A percentile compares a stretch with the other conserved stretches of the same genome.
These are phyloP conservation scores for Solanum gandarillasii DNA, from an alignment of 257 asterid genomes.

Conservation along the genomic window DNA sequence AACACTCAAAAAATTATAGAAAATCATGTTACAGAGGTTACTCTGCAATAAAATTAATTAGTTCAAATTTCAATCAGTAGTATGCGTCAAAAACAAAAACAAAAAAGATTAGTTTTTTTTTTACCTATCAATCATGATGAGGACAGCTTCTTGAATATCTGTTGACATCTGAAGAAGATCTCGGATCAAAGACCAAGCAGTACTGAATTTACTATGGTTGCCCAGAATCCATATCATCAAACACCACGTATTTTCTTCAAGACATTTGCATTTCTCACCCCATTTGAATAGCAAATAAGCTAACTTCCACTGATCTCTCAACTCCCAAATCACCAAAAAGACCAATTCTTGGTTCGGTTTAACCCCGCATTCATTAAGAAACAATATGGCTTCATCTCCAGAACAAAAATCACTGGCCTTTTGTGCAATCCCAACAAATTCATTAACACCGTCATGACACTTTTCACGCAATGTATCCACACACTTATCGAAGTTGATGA, in stretches of 20 bases:
- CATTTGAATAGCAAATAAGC: slow-evolving; percentile 78
- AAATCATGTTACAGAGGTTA: neutral
- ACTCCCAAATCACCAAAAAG: slow-evolving; percentile 48
- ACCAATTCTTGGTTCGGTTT: slow-evolving; percentile 42
- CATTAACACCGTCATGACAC: slow-evolving; percentile 13
- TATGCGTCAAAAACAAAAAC: neutral
- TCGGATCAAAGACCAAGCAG: slow-evolving; percentile 78
- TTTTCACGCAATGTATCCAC: slow-evolving; percentile 5
- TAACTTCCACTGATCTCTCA: slow-evolving; percentile 73
- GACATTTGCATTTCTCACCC: slow-evolving; percentile 69
- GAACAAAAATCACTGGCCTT: slow-evolving; percentile 44
- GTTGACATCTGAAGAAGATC: slow-evolving; percentile 37
- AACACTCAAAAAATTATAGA: neutral
- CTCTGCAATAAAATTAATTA: neutral
- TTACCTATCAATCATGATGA: slow-evolving; percentile 85
- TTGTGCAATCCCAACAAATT: slow-evolving; percentile 31
- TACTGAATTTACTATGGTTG: slow-evolving; percentile 66
- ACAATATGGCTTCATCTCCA: slow-evolving; percentile 65
- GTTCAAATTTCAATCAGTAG: neutral
- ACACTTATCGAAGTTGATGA: slow-evolving; percentile 18
- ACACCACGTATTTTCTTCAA: slow-evolving; percentile 47
- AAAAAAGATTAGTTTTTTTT: neutral
- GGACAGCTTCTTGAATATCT: slow-evolving; percentile 55
- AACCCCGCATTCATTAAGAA: slow-evolving; percentile 49
- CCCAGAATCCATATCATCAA: slow-evolving; percentile 86